Base-by-base conservation (phyloP, 106 monocot genomes). In the Allium cepa region DNA sequence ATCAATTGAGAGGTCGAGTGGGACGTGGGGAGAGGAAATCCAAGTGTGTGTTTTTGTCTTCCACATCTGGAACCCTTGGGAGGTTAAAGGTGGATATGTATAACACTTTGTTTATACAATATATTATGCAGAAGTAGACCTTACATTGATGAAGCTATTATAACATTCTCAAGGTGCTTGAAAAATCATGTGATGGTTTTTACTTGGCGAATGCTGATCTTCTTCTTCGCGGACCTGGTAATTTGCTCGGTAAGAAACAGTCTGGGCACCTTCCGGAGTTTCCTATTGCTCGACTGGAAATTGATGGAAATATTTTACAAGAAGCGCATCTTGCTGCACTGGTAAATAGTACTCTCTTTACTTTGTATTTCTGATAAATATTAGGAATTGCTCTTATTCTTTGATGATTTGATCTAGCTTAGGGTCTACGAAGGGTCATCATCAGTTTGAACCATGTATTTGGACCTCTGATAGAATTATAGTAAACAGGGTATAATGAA, bases 221-320 rank as follows among this genome's bases (percentile, higher is more conserved):
- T 58, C 63, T 99, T 46, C 57, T 87, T 17, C 99, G 99, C 69
- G 99, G 99, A 47, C 99, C 92, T 58, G 99, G 99, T 3, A 78
- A 99, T 68, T 77, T 99, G 81, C 90, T 99, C 46, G 99, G 99
- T 26, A 93, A 99, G 75, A 99, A 89, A 67, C 97, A 99, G 71
- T 99, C 99, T 17, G 99, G 99, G 4, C 92, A 99, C 51, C 82
- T 99, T 71, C 99, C 99, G 36, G 92, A 99, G 27, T 99, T 99
- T 73, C 99, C 99, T 12, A 83, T 99, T 66, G 87, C 99, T 58
- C 77, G 99, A 74, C 63, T 99, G 79, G 99, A 99, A 75, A 68
- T 90, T 56, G 99, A 99, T 71, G 92, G 99, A 53, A 85, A 81
- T 80, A 87, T 99, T 77, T 76, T 99, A 48, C 93, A 87, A 70